These are phyloP conservation scores for Mayamaea pseudoterrestris DNA, from an alignment of 108 stramenopile species.

Conservation along the genomic window DNA sequence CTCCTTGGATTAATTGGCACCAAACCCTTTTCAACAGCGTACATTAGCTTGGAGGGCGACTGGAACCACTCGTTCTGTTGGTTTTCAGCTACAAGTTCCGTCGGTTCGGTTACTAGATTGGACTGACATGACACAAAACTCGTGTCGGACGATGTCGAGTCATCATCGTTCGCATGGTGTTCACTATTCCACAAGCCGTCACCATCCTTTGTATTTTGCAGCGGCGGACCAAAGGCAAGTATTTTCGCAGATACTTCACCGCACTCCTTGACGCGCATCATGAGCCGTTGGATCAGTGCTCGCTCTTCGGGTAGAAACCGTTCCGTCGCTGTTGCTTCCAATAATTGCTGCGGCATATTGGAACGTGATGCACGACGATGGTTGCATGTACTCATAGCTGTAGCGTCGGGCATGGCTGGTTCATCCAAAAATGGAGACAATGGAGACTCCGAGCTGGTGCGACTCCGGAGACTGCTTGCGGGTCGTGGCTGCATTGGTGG, in stretches of 20 bases:
- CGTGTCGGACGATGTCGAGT: too few species aligned
- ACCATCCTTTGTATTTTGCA: too few species aligned
- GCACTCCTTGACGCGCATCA: conserved; percentile 44
- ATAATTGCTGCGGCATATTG: too few species aligned
- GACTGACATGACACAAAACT: too few species aligned
- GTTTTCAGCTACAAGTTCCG: too few species aligned
- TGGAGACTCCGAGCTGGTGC: conserved; percentile 1
- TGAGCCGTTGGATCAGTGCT: conserved; percentile 53
- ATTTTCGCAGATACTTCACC: conserved; percentile 46
- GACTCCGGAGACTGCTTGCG: neutral
- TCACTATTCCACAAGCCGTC: too few species aligned
- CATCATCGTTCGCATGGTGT: too few species aligned
- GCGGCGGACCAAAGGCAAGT: conserved; percentile 50
- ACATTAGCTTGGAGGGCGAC: conserved; percentile 36
- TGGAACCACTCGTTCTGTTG: too few species aligned
- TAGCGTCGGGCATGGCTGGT: neutral
- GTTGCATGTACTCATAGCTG: neutral
- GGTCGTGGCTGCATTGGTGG: neutral
- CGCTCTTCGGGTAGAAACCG: conserved; percentile 65
- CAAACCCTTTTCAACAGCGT: conserved; percentile 34
- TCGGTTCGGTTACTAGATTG: too few species aligned
- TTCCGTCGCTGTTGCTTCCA: too few species aligned
- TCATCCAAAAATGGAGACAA: conserved; percentile 4
- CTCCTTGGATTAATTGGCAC: conserved; percentile 57
- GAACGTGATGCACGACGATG: neutral